phyloP scores from a whole-genome alignment of 108 stramenopile species.

The Skeletonema tropicum region DNA sequence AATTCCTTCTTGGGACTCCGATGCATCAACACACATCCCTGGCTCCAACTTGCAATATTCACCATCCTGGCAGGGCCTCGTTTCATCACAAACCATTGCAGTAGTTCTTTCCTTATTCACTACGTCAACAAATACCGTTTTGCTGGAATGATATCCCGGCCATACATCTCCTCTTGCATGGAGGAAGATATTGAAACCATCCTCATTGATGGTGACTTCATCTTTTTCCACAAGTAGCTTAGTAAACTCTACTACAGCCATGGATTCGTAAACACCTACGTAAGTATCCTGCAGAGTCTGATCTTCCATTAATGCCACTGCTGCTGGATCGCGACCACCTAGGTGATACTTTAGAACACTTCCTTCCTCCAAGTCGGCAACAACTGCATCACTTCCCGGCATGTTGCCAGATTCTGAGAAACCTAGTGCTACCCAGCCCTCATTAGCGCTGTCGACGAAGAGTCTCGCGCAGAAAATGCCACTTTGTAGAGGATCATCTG shows the following conservation, averaged over 20 bases:
- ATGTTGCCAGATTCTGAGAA: neutral
- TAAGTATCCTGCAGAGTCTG: neutral
- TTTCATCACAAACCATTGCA: neutral
- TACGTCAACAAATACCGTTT: neutral
- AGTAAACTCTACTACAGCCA: neutral
- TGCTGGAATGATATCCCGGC: neutral
- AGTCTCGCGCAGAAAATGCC: neutral
- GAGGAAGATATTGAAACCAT: neutral
- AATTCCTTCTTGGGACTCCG: neutral
- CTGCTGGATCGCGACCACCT: neutral
- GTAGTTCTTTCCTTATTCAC: neutral
- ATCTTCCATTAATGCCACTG: neutral
- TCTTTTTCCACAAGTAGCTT: neutral
- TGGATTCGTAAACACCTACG: neutral
- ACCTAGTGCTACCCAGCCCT: neutral
- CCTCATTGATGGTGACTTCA: neutral
- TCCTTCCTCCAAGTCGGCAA: neutral
- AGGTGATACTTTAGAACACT: conserved; percentile 6
- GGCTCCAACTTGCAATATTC: neutral
- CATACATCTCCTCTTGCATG: conserved; percentile 2
- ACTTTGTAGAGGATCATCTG: neutral
- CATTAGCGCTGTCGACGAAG: neutral
- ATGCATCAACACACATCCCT: neutral
- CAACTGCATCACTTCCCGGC: neutral
- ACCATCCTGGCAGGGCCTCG: neutral